Evolutionary conservation across 805 yeast species (phyloP), one percentile per base, ranked within the genome.

Genomic region (Metschnikowia shivogae): DNA sequence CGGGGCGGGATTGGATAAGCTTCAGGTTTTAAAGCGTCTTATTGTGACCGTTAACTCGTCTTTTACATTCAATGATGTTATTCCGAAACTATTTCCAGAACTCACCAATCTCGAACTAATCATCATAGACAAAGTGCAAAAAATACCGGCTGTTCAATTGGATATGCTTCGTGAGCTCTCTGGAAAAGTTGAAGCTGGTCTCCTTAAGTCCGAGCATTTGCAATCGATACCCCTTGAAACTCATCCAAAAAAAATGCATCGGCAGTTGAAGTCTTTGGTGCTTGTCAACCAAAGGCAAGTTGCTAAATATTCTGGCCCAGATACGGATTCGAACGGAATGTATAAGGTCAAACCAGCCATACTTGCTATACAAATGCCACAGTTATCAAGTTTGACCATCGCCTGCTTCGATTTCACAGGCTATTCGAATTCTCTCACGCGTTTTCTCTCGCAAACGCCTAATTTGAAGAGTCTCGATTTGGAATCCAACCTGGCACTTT

Each of bases 401-500:
- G 64, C 60, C 0, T 62, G 66, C n/a, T 67, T 56, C 46, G 67
- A 67, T 42, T 67, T 70, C 14, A 8, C 35, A 30, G 42, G 36
- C 11, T 39, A 32, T 14, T 31, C 36, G 7, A 62, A 63, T 9
- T 36, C 36, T 3, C 57, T 68, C 19, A 70, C 71, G 3, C 48
- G 49, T 3, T 62, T 67, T 36, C 46, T 68, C n/a, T 32, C 53
- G 1, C 51, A 32, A 2, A 40, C 56, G 7, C 47, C 49, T 1
- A 36, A 49, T 10, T 45, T 67, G n/a, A 54, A 44, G 34, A 48
- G 43, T 6, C 19, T 70, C 2, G 56, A 59, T 24, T 45, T 70
- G 22, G 75, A 71, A 43, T 65, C 69, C 48, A 69, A 69, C 48
- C 47, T 46, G 7, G 57, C 57, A 24, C 55, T 70, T 20, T 43